These are phyloP conservation scores for Pyrenula massariospora DNA, from an alignment of 495 filamentous ascomycete species.

Conservation along the genomic window DNA sequence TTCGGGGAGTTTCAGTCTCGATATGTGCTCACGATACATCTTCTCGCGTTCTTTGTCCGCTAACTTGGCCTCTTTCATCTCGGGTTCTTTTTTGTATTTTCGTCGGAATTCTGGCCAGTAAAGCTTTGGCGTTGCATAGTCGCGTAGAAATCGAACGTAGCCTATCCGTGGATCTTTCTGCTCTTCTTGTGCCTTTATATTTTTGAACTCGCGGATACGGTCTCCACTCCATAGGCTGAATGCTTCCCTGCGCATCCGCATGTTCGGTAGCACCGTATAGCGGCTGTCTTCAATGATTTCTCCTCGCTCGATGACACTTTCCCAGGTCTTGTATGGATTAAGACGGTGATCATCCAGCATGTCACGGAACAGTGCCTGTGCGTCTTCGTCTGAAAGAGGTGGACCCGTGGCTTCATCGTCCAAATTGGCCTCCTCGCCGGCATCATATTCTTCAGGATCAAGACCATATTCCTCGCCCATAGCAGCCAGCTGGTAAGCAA, in stretches of 20 bases:
- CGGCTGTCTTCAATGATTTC: conserved; percentile 73
- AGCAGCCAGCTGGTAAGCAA: conserved; percentile 77
- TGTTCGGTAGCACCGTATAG: conserved; percentile 72
- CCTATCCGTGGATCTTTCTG: conserved; percentile 78
- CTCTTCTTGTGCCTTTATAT: conserved; percentile 61
- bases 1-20: conserved; percentile 62
- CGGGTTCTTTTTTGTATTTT: conserved; percentile 70
- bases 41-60: conserved; percentile 85
- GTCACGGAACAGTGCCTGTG: conserved; percentile 68
- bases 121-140: conserved; percentile 72
- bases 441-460: conserved; percentile 60
- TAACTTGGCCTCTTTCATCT: conserved; percentile 67
- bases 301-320: conserved; percentile 72
- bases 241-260: conserved; percentile 66
- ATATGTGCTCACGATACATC: conserved; percentile 79
- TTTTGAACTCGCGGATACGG: conserved; percentile 57
- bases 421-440: conserved; percentile 49
- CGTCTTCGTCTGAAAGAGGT: conserved; percentile 54
- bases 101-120: conserved; percentile 96
- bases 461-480: conserved; percentile 74
- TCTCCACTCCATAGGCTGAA: conserved; percentile 74
- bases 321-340: conserved; percentile 87
- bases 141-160: conserved; percentile 72
- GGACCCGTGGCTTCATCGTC: conserved; percentile 62
- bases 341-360: conserved; percentile 71